Percentiles rank a stretch among this genome's conserved stretches.
Evolutionary conservation across 257 asterid genomes (phyloP).

Genomic region (Hygrophila difformis): DNA sequence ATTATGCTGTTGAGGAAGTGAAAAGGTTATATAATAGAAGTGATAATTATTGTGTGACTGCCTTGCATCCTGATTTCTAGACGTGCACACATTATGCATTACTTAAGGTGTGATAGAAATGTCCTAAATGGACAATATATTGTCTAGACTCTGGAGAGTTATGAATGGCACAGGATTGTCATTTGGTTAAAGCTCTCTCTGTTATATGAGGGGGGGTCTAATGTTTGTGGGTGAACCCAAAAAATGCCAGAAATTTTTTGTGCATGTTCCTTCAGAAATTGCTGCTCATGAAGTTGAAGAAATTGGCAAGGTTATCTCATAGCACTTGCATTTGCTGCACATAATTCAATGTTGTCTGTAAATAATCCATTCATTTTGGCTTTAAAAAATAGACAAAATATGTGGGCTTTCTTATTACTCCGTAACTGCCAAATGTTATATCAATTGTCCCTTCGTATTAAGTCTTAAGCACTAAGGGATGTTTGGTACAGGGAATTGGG

Average conservation of each 20-base stretch:
- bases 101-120: too few relatives aligned
- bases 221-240: conserved; percentile 34
- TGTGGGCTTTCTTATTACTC: neutral
- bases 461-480: conserved; percentile 96
- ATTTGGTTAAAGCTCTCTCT: conserved; percentile 5
- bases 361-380: neutral
- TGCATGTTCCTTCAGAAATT: conserved; percentile 89
- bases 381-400: neutral
- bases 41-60: neutral
- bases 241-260: conserved; percentile 95
- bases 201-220: conserved; percentile 11
- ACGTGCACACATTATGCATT: too few relatives aligned
- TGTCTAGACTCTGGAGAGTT: too few relatives aligned
- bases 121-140: too few relatives aligned
- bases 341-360: neutral
- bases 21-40: conserved; percentile 55
- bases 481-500: too few relatives aligned
- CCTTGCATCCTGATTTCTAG: too few relatives aligned
- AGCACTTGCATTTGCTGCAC: conserved; percentile 6
- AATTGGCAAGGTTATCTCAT: conserved; percentile 46
- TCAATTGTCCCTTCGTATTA: too few relatives aligned
- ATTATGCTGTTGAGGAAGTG: conserved; percentile 95
- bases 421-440: too few relatives aligned
- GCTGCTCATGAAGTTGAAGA: conserved; percentile 99
- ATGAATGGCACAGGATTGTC: neutral